Conservation (phyloP, 495 filamentous ascomycete genomes). For the Neurospora africana region DNA sequence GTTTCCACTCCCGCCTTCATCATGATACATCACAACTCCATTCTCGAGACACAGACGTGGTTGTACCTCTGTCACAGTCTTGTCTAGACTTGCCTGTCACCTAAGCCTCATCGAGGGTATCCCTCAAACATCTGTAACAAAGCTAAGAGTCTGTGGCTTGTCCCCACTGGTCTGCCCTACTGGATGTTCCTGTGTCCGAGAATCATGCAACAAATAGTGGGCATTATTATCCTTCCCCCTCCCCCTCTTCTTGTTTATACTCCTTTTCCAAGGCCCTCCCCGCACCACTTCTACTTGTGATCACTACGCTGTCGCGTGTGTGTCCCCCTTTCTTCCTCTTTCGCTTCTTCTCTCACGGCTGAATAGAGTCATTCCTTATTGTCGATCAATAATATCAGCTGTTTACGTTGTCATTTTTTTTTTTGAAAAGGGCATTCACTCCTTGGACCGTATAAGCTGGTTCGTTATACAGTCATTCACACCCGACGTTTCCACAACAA, state of each 20-base stretch:
- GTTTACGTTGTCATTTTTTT: slow-evolving; percentile 38
- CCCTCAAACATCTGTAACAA: slow-evolving; percentile 29
- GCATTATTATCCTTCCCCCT: slow-evolving; percentile 23
- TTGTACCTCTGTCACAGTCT: slow-evolving; percentile 1
- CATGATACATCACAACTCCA: slow-evolving; percentile 8
- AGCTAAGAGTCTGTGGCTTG: slow-evolving; percentile 21
- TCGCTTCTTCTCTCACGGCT: slow-evolving; percentile 39
- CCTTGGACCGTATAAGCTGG: slow-evolving; percentile 37
- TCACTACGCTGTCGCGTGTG: slow-evolving; percentile 39
- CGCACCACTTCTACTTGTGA: slow-evolving; percentile 26
- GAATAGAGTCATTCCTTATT: slow-evolving; percentile 43
- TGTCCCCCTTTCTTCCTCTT: slow-evolving; percentile 28
- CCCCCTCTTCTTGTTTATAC: slow-evolving; percentile 26
- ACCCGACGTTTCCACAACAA: background rate
- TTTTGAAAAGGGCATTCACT: slow-evolving; percentile 32
- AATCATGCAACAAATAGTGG: slow-evolving; percentile 26
- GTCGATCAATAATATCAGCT: slow-evolving; percentile 49
- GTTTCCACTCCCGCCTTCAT: background rate
- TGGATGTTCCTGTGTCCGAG: slow-evolving; percentile 25
- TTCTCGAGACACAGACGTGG: slow-evolving; percentile 9
- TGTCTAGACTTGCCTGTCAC: background rate
- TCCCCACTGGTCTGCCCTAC: slow-evolving; percentile 20
- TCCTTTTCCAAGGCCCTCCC: slow-evolving; percentile 30
- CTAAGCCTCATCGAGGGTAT: slow-evolving; percentile 14
- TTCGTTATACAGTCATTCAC: slow-evolving; percentile 20